Evolutionary conservation across 2,329 filamentous ascomycete genomes (phyloP).

Genomic region (Pseudogymnoascus sp.): DNA sequence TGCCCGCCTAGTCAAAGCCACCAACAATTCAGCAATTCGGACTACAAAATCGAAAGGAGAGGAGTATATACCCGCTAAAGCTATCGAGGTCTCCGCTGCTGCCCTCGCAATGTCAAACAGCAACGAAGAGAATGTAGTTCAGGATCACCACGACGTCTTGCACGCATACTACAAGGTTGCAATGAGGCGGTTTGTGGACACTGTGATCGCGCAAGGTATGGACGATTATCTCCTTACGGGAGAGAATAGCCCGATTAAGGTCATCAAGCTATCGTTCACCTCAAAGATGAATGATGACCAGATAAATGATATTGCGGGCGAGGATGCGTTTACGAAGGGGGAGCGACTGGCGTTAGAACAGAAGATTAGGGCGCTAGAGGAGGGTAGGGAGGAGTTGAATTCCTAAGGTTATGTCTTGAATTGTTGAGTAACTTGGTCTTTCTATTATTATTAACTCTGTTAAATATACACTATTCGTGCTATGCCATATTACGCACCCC

Average conservation of each 20-base stretch:
- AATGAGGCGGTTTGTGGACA: conserved; percentile 54
- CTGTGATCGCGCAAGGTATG: conserved; percentile 49
- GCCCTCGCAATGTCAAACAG: background rate
- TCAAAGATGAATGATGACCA: conserved; percentile 38
- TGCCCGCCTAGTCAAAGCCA: background rate
- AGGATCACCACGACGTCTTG: conserved; percentile 53
- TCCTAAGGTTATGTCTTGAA: background rate
- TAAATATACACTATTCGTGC: conserved; percentile 7
- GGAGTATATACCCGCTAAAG: too few species aligned
- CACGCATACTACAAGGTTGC: conserved; percentile 55
- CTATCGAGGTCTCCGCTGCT: background rate
- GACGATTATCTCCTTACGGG: conserved; percentile 46
- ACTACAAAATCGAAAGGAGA: too few species aligned
- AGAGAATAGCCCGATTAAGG: conserved; percentile 40
- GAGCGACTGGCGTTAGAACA: background rate
- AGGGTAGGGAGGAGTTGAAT: background rate
- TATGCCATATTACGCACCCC: too few species aligned
- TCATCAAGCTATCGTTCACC: conserved; percentile 45
- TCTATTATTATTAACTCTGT: background rate
- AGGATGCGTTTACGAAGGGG: conserved; percentile 32
- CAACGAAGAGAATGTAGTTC: conserved; percentile 32
- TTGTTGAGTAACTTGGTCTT: background rate
- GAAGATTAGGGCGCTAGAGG: background rate
- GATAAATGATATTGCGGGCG: conserved; percentile 49
- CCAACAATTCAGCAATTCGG: too few species aligned